phyloP scores from a whole-genome alignment of 2,329 filamentous ascomycete genomes.

The Pyrenophora tritici-repentis region DNA sequence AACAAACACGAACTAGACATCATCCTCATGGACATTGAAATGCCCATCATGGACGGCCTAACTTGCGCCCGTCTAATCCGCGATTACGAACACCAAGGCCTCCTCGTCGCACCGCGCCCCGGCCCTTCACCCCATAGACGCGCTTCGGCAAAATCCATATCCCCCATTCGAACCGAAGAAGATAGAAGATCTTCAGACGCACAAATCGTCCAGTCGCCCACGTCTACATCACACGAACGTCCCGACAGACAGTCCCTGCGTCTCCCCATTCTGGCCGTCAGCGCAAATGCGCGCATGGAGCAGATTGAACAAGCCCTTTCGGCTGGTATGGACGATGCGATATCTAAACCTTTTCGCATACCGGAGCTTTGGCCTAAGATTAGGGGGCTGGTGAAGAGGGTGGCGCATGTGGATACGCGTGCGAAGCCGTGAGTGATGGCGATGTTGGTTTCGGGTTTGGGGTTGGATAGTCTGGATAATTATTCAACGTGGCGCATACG shows the following conservation, averaged over 20 bases:
- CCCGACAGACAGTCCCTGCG: conserved; percentile 6
- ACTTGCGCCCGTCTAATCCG: conserved; percentile 37
- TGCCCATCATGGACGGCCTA: conserved; percentile 44
- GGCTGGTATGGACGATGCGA: conserved; percentile 41
- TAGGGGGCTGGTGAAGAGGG: conserved; percentile 10
- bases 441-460: too few relatives aligned
- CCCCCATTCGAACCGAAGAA: conserved; percentile 2
- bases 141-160: background rate
- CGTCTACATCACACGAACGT: background rate
- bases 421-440: background rate
- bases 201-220: background rate
- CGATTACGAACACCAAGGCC: conserved; percentile 30
- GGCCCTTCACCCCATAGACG: conserved; percentile 1
- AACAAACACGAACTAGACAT: conserved; percentile 25
- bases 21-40: conserved; percentile 42
- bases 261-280: conserved; percentile 41
- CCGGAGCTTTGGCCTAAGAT: conserved; percentile 32
- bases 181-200: background rate
- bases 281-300: conserved; percentile 43
- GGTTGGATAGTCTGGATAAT: too few relatives aligned
- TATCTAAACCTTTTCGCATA: conserved; percentile 33
- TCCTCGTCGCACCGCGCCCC: conserved; percentile 15
- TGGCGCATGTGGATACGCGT: conserved; percentile 1
- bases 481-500: too few relatives aligned
- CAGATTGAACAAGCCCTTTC: conserved; percentile 37